These are phyloP conservation scores for Lactarius sanguifluus DNA, from an alignment of 768 basidiomycete species.

Conservation along the genomic window DNA sequence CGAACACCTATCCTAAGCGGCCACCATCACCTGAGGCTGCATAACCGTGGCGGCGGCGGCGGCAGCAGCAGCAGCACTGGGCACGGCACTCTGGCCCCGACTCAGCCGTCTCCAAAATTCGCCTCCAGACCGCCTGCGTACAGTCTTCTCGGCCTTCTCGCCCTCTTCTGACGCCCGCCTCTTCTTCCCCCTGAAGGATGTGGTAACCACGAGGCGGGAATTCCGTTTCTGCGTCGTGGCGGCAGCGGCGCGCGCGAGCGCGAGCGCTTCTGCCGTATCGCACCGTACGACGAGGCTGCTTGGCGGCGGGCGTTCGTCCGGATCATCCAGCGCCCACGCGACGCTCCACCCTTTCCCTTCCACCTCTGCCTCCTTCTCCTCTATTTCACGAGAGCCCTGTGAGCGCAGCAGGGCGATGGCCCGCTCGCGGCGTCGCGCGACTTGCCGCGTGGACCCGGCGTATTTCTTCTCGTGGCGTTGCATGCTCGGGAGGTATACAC, in stretches of 20 bases:
- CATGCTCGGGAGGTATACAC: conserved; percentile 70
- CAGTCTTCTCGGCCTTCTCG: neutral
- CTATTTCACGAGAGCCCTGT: neutral
- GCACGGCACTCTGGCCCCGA: neutral
- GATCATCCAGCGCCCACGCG: conserved; percentile 79
- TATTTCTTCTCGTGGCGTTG: conserved; percentile 68
- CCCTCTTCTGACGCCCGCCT: neutral
- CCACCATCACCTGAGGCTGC: neutral
- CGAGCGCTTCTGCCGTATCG: conserved; percentile 76
- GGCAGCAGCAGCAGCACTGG: neutral
- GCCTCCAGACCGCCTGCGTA: neutral
- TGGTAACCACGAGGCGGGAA: neutral
- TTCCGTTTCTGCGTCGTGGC: neutral
- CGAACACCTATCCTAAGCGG: neutral
- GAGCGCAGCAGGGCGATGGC: conserved; percentile 45
- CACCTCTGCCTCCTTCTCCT: neutral
- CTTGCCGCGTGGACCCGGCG: conserved; percentile 47
- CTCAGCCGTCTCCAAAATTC: neutral
- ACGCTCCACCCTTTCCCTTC: conserved; percentile 64
- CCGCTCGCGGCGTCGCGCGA: conserved; percentile 65
- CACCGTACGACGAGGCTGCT: conserved; percentile 85
- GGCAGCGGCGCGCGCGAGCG: conserved; percentile 55
- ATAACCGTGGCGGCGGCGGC: neutral
- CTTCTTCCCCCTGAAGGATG: neutral
- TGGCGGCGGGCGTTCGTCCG: conserved; percentile 81